Percentiles rank a stretch among this genome's conserved stretches.
Evolutionary conservation across 176 grass and related monocot species (phyloP).

Genomic region (Pontederia crassipes): DNA sequence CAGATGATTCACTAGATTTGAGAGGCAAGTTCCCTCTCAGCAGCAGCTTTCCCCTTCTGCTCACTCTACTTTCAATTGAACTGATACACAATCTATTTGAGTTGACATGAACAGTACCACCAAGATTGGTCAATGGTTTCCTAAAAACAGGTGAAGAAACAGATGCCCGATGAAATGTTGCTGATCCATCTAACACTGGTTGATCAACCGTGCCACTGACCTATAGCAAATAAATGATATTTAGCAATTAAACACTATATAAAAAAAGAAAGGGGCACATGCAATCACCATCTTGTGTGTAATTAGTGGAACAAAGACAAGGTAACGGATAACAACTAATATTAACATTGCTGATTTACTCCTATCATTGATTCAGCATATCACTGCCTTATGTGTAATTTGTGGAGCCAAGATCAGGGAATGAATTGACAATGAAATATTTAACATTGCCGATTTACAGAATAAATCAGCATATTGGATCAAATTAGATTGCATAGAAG

Average conservation of each 20-base stretch:
- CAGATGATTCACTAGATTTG: constrained; percentile 68
- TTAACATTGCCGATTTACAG: no score
- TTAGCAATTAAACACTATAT: background rate
- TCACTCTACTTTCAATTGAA: constrained; percentile 89
- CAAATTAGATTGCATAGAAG: no score
- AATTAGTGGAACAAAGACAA: no score
- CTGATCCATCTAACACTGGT: constrained; percentile 89
- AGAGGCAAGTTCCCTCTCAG: constrained; percentile 91
- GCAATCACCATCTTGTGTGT: no score
- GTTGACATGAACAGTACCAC: constrained; percentile 55
- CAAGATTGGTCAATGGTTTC: constrained; percentile 80
- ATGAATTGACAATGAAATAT: no score
- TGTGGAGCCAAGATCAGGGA: no score
- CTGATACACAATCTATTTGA: constrained; percentile 83
- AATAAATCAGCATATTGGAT: no score
- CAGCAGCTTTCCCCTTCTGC: constrained; percentile 81
- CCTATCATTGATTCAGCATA: no score
- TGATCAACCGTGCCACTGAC: constrained; percentile 96
- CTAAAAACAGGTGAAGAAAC: constrained; percentile 80
- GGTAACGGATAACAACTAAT: no score
- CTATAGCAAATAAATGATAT: constrained; percentile 27
- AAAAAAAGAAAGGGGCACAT: background rate
- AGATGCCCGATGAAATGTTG: constrained; percentile 82
- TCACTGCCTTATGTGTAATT: no score
- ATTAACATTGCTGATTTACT: no score